Percentiles rank a stretch among this genome's conserved stretches.
Conservation (phyloP, 805 yeast species). For the Priceomyces haplophilus region DNA sequence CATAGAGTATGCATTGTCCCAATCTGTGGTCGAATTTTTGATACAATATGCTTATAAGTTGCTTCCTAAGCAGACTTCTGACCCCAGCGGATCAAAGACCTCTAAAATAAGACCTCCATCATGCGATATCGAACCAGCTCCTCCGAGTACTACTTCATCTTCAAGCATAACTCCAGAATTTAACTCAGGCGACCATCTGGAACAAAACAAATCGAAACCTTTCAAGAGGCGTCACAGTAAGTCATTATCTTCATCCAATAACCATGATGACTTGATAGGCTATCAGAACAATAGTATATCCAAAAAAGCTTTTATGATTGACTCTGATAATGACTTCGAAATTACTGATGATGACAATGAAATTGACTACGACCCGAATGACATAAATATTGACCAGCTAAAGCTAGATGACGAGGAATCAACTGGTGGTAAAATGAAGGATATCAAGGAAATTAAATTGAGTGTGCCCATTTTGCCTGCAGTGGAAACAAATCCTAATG, state of each 20-base stretch:
- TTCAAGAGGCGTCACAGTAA: conserved; percentile 31
- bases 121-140: conserved; percentile 2
- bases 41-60: conserved; percentile 81
- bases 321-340: conserved; percentile 41
- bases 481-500: conserved; percentile 7
- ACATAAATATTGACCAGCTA: conserved; percentile 6
- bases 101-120: conserved; percentile 2
- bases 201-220: neutral
- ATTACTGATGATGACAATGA: conserved; percentile 23
- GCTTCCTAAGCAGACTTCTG: conserved; percentile 47
- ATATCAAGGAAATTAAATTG: neutral
- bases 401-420: neutral
- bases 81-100: neutral
- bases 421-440: neutral
- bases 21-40: conserved; percentile 82
- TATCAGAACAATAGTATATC: conserved; percentile 27
- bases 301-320: conserved; percentile 41
- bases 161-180: conserved; percentile 16
- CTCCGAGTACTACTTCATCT: conserved; percentile 11
- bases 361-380: conserved; percentile 11
- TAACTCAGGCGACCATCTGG: conserved; percentile 2
- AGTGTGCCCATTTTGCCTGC: conserved; percentile 2
- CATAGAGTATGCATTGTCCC: conserved; percentile 83
- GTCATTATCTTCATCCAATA: conserved; percentile 27
- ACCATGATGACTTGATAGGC: conserved; percentile 38